Evolutionary conservation across 495 filamentous ascomycete species (phyloP), one percentile per base, ranked within the genome.

Genomic region (Penicillium subrubescens): DNA sequence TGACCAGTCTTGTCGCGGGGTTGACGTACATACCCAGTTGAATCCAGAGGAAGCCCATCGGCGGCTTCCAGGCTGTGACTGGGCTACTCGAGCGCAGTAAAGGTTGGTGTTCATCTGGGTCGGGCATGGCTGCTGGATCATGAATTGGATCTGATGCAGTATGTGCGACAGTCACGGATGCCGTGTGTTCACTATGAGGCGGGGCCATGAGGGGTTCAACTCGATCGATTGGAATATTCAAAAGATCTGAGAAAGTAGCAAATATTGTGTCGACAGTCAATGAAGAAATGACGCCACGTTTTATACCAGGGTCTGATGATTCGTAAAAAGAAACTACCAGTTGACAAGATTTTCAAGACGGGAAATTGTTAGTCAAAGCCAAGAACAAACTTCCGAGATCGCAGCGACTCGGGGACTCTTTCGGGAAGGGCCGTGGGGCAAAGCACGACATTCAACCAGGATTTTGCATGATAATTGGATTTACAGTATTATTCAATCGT

Each of bases 21-120:
- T 52, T 29, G 48, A 52, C 25, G 8, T 17, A 74, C 73, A 56
- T 61, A 77, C 79, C 81, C 25, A 83, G 58, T 71, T 83, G 72
- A 21, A 83, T 82, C 79, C 75, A 77, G 17, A 81, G 21, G 50
- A 83, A 82, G 1, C 80, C 80, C 17, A 52, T 59, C 0, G 79
- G 80, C 3, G 80, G 73, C 15, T 68, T 79, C 81, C 81, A 83
- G 19, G 41, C 37, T 15, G 39, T 27, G 8, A 59, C 46, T 52
- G 62, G 53, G 25, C 67, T 73, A 2, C 19, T 48, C 44, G 77
- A 61, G 14, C 60, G 66, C 34, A 86, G 71, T 6, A 86, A 71
- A 23, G 79, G 78, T 48, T 80, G 73, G 7, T 71, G 58, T 68
- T 82, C 81, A 29, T 33, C 63, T 19, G 58, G 43, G 5, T 31